Percentiles rank a stretch among this genome's conserved stretches.
Conservation (phyloP, 257 asterid species). For the Echium plantagineum region DNA sequence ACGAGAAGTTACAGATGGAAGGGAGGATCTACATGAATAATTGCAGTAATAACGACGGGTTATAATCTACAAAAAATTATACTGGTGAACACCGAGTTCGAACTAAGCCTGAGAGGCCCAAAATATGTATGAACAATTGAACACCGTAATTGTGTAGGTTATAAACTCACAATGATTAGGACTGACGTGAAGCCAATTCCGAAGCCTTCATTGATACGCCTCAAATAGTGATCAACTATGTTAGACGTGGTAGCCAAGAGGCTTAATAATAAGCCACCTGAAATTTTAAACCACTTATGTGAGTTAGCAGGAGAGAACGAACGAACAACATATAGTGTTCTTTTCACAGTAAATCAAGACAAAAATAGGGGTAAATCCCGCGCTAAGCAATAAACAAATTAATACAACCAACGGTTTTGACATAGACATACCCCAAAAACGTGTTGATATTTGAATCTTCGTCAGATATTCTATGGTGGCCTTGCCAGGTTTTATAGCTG, state of each 20-base stretch:
- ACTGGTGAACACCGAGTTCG: background rate
- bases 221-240: conserved; percentile 75
- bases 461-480: conserved; percentile 89
- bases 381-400: too few species aligned
- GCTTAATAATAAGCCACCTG: conserved; percentile 90
- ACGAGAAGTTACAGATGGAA: background rate
- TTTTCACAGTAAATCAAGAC: too few species aligned
- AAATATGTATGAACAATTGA: background rate
- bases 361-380: too few species aligned
- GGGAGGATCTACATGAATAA: background rate
- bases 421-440: conserved; percentile 76
- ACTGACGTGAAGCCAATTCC: conserved; percentile 93
- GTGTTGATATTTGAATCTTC: conserved; percentile 94
- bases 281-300: conserved; percentile 11
- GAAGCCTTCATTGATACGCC: conserved; percentile 71
- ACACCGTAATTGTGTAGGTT: background rate
- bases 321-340: background rate
- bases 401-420: background rate
- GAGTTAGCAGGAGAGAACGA: conserved; percentile 1
- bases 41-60: background rate
- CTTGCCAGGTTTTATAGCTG: conserved; percentile 86
- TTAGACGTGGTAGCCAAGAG: conserved; percentile 76
- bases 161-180: conserved; percentile 72
- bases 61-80: background rate
- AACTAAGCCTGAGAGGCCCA: background rate